A percentile compares a stretch with the other conserved stretches of the same genome.
Conservation (phyloP, 2,329 filamentous ascomycete genomes). For the Ceratocystis diversiconidia region DNA sequence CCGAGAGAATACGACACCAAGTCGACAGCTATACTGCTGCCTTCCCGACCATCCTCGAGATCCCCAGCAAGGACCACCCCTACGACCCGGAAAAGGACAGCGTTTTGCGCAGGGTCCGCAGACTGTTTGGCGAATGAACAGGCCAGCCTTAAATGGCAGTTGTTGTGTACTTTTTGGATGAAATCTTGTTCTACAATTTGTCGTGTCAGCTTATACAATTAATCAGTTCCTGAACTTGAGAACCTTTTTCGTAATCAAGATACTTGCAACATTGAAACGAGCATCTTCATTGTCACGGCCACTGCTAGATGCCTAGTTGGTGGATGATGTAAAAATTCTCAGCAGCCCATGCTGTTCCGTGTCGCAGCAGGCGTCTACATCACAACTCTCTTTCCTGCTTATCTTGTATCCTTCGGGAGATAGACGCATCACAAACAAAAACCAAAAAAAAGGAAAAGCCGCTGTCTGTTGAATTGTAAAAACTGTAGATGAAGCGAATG, state of each 20-base stretch:
- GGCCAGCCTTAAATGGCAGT: too few species aligned
- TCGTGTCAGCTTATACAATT: constrained; percentile 1
- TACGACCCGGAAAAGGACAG: constrained; percentile 99
- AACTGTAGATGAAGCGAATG: neutral
- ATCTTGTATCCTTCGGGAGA: too few species aligned
- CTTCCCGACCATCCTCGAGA: constrained; percentile 92
- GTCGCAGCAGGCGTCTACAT: too few species aligned
- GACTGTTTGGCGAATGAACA: constrained; percentile 51
- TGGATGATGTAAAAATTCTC: too few species aligned
- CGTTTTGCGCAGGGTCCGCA: constrained; percentile 71
- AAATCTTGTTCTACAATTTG: neutral
- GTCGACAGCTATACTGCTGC: constrained; percentile 88
- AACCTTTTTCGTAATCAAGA: too few species aligned
- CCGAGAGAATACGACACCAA: constrained; percentile 79
- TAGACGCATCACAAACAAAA: neutral
- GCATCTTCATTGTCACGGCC: too few species aligned
- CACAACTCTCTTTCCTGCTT: too few species aligned
- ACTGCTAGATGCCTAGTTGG: too few species aligned
- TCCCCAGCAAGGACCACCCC: constrained; percentile 96
- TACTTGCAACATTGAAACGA: too few species aligned
- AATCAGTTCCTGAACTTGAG: neutral
- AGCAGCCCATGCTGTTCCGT: too few species aligned
- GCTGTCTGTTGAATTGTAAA: neutral
- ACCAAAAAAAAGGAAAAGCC: neutral
- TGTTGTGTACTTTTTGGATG: neutral